Percentiles rank a stretch among this genome's conserved stretches.
Evolutionary conservation across 2,329 filamentous ascomycete genomes (phyloP).

Genomic region (Cephalotrichum gorgonifer): DNA sequence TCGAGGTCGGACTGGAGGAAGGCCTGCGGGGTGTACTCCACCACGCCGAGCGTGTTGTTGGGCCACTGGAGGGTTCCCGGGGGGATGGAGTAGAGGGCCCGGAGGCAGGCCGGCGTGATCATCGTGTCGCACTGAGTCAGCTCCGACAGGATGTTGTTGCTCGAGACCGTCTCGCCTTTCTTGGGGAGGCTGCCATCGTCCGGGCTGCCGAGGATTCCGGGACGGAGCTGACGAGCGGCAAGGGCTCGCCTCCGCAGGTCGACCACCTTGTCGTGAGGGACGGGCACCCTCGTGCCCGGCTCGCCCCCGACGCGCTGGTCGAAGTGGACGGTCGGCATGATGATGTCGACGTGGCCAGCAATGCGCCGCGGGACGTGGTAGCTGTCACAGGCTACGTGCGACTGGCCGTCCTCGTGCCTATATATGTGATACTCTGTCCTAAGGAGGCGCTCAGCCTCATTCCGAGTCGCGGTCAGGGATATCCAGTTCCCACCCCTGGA

Average conservation of each 20-base stretch:
- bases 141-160: slow-evolving; percentile 18
- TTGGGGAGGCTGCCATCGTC: slow-evolving; percentile 16
- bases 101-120: slow-evolving; percentile 47
- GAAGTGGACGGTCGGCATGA: slow-evolving; percentile 28
- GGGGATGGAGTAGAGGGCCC: slow-evolving; percentile 35
- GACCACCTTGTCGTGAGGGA: slow-evolving; percentile 12
- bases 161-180: slow-evolving; percentile 17
- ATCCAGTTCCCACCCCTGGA: slow-evolving; percentile 38
- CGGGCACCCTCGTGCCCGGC: slow-evolving; percentile 11
- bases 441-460: slow-evolving; percentile 36
- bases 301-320: slow-evolving; percentile 19
- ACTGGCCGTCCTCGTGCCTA: slow-evolving; percentile 23
- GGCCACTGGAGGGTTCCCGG: slow-evolving; percentile 20
- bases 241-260: slow-evolving; percentile 14
- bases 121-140: slow-evolving; percentile 32
- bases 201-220: slow-evolving; percentile 18
- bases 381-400: slow-evolving; percentile 28
- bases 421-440: slow-evolving; percentile 42
- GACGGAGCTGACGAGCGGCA: slow-evolving; percentile 8
- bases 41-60: slow-evolving; percentile 39
- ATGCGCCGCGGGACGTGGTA: slow-evolving; percentile 28
- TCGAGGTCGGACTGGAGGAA: slow-evolving; percentile 40
- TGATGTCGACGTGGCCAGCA: slow-evolving; percentile 26
- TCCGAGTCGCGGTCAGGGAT: neutral
- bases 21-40: slow-evolving; percentile 39